Percentiles rank a stretch among this genome's conserved stretches.
Conservation (phyloP, 2,329 filamentous ascomycete species). For the Thelonectria rubi region DNA sequence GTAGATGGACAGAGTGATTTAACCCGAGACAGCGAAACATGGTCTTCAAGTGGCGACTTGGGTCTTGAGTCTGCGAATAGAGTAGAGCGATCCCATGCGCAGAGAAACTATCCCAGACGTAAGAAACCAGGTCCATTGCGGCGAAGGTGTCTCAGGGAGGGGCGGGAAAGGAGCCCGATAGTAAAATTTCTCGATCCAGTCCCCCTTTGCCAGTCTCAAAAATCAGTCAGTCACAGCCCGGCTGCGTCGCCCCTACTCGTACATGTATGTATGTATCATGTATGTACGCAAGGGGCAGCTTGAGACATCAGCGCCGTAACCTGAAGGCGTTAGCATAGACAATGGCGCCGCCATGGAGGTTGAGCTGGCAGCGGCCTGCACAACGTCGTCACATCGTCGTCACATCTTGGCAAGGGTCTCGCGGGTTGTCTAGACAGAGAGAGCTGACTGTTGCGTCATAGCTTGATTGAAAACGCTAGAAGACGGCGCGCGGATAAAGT, state of each 20-base stretch:
- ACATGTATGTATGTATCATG: too few relatives aligned
- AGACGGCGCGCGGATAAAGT: not conserved
- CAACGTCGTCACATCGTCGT: too few relatives aligned
- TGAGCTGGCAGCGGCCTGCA: not conserved
- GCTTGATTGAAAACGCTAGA: slow-evolving; percentile 12
- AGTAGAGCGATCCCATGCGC: not conserved
- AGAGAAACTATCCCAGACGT: not conserved
- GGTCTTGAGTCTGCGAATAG: not conserved
- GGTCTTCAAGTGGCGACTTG: not conserved
- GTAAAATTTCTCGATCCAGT: not conserved
- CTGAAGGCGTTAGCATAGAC: not conserved
- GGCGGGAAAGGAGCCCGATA: not conserved
- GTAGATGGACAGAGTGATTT: not conserved
- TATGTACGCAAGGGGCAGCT: too few relatives aligned
- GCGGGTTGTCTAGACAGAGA: not conserved
- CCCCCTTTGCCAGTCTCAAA: not conserved
- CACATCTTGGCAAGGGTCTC: not conserved
- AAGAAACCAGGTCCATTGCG: not conserved
- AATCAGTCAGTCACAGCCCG: not conserved
- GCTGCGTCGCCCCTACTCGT: not conserved
- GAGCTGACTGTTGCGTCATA: not conserved
- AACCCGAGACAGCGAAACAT: not conserved
- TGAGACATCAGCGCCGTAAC: not conserved
- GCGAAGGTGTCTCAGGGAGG: not conserved
- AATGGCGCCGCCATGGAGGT: not conserved